phyloP scores from a whole-genome alignment of 805 yeast species.

The Cyberlindnera japonica region DNA sequence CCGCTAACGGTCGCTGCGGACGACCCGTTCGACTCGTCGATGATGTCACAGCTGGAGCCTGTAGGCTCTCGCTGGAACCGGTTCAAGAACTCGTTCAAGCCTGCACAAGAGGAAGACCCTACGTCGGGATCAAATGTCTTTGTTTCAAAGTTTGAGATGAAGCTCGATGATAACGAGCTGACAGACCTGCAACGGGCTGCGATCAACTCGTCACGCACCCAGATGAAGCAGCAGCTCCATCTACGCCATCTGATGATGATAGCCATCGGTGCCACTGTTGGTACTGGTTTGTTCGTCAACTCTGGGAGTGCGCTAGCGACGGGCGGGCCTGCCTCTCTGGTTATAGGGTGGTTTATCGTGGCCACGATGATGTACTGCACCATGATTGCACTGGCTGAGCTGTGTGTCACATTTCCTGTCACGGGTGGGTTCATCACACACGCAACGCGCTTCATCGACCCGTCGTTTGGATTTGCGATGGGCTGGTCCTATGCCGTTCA shows the following conservation, averaged over 20 bases:
- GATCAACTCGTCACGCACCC: conserved; percentile 34
- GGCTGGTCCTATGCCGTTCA: conserved; percentile 51
- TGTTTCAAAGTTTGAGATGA: conserved; percentile 11
- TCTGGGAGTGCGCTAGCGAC: conserved; percentile 52
- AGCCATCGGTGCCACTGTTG: conserved; percentile 70
- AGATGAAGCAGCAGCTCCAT: conserved; percentile 28
- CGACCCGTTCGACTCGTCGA: conserved; percentile 11
- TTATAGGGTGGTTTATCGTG: conserved; percentile 51
- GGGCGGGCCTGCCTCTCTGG: conserved; percentile 63
- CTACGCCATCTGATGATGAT: conserved; percentile 71
- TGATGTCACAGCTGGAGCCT: conserved; percentile 6
- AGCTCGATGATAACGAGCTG: conserved; percentile 15
- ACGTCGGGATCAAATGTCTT: conserved; percentile 11
- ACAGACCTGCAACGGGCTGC: conserved; percentile 39
- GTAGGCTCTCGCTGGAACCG: conserved; percentile 13
- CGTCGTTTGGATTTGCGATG: conserved; percentile 51
- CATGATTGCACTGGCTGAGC: conserved; percentile 54
- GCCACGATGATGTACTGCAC: conserved; percentile 58
- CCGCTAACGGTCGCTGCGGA: no score
- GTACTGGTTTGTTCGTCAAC: conserved; percentile 68
- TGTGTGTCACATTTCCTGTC: conserved; percentile 51
- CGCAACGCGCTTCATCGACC: conserved; percentile 50
- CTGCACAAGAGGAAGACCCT: conserved; percentile 15
- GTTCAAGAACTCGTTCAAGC: conserved; percentile 18
- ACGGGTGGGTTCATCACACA: conserved; percentile 51